A percentile compares a stretch with the other conserved stretches of the same genome.
Evolutionary conservation across 163 green algal species (phyloP).

Genomic region (Scenedesmus sp.): DNA sequence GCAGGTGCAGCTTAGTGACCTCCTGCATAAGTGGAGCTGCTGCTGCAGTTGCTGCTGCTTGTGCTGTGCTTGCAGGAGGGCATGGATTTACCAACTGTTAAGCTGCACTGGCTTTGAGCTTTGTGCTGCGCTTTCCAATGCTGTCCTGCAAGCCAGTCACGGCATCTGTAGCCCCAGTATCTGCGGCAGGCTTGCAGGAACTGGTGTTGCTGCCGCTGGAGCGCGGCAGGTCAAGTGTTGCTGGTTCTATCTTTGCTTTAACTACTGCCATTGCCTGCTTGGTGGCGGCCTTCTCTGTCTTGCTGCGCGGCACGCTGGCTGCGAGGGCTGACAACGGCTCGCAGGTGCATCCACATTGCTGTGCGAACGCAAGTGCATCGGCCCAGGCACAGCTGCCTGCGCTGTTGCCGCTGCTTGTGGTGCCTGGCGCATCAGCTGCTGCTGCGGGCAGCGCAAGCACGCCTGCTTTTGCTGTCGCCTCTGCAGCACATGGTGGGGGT

Average conservation of each 20-base stretch:
- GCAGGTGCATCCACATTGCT: not conserved
- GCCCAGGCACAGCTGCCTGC: not conserved
- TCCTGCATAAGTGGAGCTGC: slow-evolving; percentile 1
- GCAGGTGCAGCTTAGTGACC: not conserved
- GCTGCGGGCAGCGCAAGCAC: not conserved
- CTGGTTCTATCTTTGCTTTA: slow-evolving; percentile 9
- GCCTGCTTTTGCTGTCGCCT: not conserved
- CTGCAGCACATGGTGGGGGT: not conserved
- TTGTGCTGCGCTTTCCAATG: not conserved
- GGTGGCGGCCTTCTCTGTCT: slow-evolving; percentile 21
- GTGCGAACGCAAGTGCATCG: not conserved
- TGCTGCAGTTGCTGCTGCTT: not conserved
- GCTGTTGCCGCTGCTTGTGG: not conserved
- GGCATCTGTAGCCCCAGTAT: not conserved
- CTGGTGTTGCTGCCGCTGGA: not conserved
- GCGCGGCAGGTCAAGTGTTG: not conserved
- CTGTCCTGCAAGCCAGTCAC: not conserved
- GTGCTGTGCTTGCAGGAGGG: not conserved
- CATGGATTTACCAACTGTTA: not conserved
- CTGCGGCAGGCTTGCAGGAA: not conserved
- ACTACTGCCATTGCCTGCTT: slow-evolving; percentile 29
- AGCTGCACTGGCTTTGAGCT: not conserved
- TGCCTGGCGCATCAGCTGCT: not conserved
- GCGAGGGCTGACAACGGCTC: not conserved
- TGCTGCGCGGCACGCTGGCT: slow-evolving; percentile 23